Evolutionary conservation across 805 yeast genomes (phyloP), one percentile per base, ranked within the genome.

Genomic region (Candida succiphila): DNA sequence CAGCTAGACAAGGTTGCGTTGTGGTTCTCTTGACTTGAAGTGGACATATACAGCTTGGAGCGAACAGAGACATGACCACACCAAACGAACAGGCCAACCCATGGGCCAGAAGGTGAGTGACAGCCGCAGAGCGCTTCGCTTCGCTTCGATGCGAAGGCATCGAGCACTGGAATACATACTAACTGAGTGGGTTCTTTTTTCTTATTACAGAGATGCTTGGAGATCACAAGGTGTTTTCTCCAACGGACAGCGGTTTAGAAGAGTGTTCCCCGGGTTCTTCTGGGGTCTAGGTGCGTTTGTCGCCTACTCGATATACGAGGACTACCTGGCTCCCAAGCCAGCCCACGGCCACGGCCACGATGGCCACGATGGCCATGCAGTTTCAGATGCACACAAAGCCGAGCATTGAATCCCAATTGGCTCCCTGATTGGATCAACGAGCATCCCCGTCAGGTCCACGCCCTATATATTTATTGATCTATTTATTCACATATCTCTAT

Each of bases 191-290:
- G n/a, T n/a, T n/a, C n/a, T n/a, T n/a, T n/a, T n/a, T n/a, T n/a
- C n/a, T n/a, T n/a, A n/a, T n/a, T n/a, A n/a, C n/a, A n/a, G 94
- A 69, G 94, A 84, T 55, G 92, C 94, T 30, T 84, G 95, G 95
- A 78, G 94, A 67, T 80, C 76, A 60, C 78, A 75, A 49, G 94
- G 92, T 38, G 83, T 77, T 34, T 85, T 85, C 63, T 68, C 82
- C 34, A 74, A 85, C 46, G 59, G 61, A 32, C 75, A 78, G 58
- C 66, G 92, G 46, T 78, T 75, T 56, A 75, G 68, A 48, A 75
- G 75, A 37, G 68, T 83, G 13, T 72, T 85, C 51, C 95, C 95
- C 4, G 95, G 95, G 3, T 67, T 84, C 32, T 83, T 85, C 21
- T 67, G 78, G 27, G 95, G 88, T 19, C 65, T 78, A 17, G 87